Percentiles rank a stretch among this genome's conserved stretches.
phyloP scores from a whole-genome alignment of 495 filamentous ascomycete genomes.

The Trichodelitschia bisporula region DNA sequence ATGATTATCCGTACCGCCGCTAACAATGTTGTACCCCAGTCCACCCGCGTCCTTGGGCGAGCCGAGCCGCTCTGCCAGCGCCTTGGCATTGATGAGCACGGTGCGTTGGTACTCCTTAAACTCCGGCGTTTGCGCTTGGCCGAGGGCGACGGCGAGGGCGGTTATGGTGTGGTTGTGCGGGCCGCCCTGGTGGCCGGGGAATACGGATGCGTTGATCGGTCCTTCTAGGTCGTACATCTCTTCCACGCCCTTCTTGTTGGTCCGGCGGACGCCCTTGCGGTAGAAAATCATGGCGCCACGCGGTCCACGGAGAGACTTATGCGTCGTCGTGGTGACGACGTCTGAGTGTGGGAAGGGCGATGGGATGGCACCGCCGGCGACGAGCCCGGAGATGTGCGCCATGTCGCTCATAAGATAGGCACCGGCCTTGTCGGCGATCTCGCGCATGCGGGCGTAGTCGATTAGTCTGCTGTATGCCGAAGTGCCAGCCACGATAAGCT shows the following conservation, averaged over 20 bases:
- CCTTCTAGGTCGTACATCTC: constrained; percentile 85
- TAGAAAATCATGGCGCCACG: constrained; percentile 99
- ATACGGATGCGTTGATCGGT: constrained; percentile 97
- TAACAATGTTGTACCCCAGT: constrained; percentile 77
- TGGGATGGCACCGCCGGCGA: constrained; percentile 81
- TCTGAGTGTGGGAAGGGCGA: constrained; percentile 86
- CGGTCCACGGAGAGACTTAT: constrained; percentile 97
- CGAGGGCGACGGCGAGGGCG: constrained; percentile 83
- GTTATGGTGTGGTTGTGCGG: constrained; percentile 99
- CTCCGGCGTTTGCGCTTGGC: constrained; percentile 78
- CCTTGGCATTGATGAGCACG: constrained; percentile 81
- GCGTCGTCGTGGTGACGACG: constrained; percentile 95
- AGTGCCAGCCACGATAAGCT: constrained; percentile 87
- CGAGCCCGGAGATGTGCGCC: constrained; percentile 94
- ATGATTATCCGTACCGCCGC: constrained; percentile 91
- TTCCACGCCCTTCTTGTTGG: constrained; percentile 75
- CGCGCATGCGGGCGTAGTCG: constrained; percentile 88
- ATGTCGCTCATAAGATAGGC: constrained; percentile 94
- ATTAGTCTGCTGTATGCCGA: constrained; percentile 97
- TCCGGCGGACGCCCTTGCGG: constrained; percentile 78
- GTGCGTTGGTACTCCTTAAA: constrained; percentile 93
- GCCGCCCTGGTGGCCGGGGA: constrained; percentile 97
- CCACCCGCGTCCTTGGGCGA: constrained; percentile 36
- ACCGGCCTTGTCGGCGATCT: constrained; percentile 84
- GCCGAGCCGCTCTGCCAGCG: constrained; percentile 34